These are phyloP conservation scores for Circinella umbellata DNA, from an alignment of 371 early-diverging fungal species.

Conservation along the genomic window DNA sequence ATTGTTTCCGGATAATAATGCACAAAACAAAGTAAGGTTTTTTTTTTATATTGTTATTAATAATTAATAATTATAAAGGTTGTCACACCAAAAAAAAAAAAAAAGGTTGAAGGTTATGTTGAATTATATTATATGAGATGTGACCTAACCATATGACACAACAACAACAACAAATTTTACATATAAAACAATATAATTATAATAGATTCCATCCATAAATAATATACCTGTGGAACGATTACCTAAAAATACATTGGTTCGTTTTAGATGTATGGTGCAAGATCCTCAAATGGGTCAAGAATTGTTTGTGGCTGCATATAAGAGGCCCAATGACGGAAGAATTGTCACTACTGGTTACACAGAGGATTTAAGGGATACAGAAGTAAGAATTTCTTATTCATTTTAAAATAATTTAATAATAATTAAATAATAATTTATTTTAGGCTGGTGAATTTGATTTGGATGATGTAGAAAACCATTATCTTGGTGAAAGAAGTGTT, in stretches of 20 bases:
- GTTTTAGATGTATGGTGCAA: constrained; percentile 73
- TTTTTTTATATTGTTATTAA: neutral
- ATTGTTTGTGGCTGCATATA: constrained; percentile 56
- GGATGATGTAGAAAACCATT: constrained; percentile 28
- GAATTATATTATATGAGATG: neutral
- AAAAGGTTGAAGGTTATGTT: neutral
- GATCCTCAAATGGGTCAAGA: constrained; percentile 71
- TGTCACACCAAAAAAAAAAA: neutral
- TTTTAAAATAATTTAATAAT: too few species aligned
- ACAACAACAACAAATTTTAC: neutral
- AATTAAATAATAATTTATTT: neutral
- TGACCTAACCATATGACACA: neutral
- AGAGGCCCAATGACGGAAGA: constrained; percentile 27
- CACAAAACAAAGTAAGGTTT: constrained; percentile 26
- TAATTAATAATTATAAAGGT: too few species aligned
- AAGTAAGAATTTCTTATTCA: neutral
- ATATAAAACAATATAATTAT: too few species aligned
- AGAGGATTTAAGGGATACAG: constrained; percentile 30
- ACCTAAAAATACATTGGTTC: constrained; percentile 56
- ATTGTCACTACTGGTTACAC: constrained; percentile 43
- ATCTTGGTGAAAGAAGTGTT: constrained; percentile 43
- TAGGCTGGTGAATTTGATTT: neutral
- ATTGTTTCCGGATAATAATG: constrained; percentile 18
- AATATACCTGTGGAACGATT: constrained; percentile 38
- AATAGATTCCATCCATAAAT: constrained; percentile 59